These are phyloP conservation scores for Talaromyces sp. DNA, from an alignment of 2,329 filamentous ascomycete species.

Conservation along the genomic window DNA sequence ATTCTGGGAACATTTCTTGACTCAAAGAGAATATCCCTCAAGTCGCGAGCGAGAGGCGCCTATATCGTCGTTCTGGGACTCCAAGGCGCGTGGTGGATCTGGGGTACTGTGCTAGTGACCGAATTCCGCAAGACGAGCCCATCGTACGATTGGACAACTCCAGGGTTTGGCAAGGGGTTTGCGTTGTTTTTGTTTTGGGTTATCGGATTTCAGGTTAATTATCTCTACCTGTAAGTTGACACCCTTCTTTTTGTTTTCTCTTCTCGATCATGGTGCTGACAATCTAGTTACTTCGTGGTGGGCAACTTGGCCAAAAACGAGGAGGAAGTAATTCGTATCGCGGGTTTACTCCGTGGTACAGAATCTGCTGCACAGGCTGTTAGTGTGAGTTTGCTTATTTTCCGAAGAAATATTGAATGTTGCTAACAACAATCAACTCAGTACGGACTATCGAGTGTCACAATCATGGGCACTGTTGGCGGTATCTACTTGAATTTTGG, in stretches of 20 bases:
- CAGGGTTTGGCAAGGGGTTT: slow-evolving; percentile 62
- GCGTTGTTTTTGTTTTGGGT: slow-evolving; percentile 64
- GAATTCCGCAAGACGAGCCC: slow-evolving; percentile 54
- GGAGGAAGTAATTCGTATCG: slow-evolving; percentile 62
- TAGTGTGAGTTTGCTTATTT: slow-evolving; percentile 52
- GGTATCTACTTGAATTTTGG: slow-evolving; percentile 67
- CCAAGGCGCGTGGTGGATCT: slow-evolving; percentile 68
- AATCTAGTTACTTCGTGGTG: slow-evolving; percentile 62
- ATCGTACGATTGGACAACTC: slow-evolving; percentile 60
- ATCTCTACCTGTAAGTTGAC: slow-evolving; percentile 58
- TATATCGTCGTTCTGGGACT: slow-evolving; percentile 49
- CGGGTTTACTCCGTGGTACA: slow-evolving; percentile 62
- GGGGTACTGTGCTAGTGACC: slow-evolving; percentile 62
- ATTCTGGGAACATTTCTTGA: slow-evolving; percentile 63
- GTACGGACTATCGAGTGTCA: slow-evolving; percentile 61
- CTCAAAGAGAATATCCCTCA: slow-evolving; percentile 50
- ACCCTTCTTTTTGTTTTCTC: background rate
- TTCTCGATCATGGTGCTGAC: background rate
- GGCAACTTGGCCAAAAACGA: slow-evolving; percentile 59
- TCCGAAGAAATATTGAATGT: no score
- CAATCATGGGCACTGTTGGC: slow-evolving; percentile 60
- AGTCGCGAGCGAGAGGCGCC: slow-evolving; percentile 48
- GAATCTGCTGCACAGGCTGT: slow-evolving; percentile 70
- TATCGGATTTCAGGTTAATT: slow-evolving; percentile 66
- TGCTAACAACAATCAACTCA: slow-evolving; percentile 12